Base-by-base conservation (phyloP, 2,329 filamentous ascomycete species). In the Exophiala bonariae region DNA sequence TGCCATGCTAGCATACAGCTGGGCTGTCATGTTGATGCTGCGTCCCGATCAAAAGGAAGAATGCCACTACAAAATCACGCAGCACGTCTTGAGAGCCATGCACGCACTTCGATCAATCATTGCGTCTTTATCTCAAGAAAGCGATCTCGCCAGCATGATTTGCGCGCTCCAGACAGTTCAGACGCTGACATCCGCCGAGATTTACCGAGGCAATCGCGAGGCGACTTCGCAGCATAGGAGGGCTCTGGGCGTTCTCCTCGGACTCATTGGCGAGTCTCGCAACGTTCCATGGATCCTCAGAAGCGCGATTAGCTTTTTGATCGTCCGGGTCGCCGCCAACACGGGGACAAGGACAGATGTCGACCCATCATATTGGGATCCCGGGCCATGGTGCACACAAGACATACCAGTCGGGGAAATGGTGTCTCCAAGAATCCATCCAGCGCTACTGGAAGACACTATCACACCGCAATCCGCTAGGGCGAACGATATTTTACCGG, bases 21-120 rank as follows among this genome's bases (percentile, higher is more conserved):
- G 44, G 44, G 32, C 44, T 17, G 37, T 41, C 30, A 14, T 47
- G 30, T 28, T 28, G 8, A 36, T 28, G 20, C 19, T 47, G 26
- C 26, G 30, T 10, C 40, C 19, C 16, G 26, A 23, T 13, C 14
- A 47, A 5, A 40, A 41, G 19, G 44, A 30, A 18, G 8, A 19
- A 26, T 38, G 34, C 32, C 13, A 26, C 16, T 14, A 13, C n/a
- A 23, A 31, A n/a, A 30, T 32, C 2, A 31, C 31, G 17, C 28
- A 47, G n/a, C 44, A 47, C 22, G 44, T 34, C 32, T 11, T 22
- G 9, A 30, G 22, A 19, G 26, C 2, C 3, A 41, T 35, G 6
- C 19, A n/a, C 7, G 44, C 11, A 5, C 23, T 47, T 30, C 26
- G 31, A 13, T 36, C 36, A 16, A 9, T 41, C 14, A 10, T 44